phyloP scores from a whole-genome alignment of 148 eudicot species.

The Spergularia marina region DNA sequence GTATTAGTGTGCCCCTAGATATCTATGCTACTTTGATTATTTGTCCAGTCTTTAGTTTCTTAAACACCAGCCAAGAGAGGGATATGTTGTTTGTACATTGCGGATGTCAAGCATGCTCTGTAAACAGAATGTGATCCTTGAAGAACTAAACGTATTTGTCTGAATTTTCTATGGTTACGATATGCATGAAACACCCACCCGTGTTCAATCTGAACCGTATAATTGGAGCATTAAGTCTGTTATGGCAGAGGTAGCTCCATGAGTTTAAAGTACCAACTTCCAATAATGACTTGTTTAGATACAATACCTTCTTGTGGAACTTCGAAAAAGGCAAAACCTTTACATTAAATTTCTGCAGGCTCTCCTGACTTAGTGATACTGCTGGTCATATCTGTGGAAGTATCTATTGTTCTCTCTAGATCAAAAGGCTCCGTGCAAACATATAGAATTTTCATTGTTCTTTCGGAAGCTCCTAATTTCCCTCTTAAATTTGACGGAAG shows the following conservation, averaged over 20 bases:
- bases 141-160: neutral
- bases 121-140: neutral
- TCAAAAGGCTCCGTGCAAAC: too few relatives aligned
- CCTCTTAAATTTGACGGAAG: neutral
- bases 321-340: too few relatives aligned
- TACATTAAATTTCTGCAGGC: too few relatives aligned
- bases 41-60: neutral
- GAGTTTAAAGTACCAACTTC: neutral
- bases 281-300: too few relatives aligned
- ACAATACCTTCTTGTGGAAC: too few relatives aligned
- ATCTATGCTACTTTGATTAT: neutral
- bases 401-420: too few relatives aligned
- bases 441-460: too few relatives aligned
- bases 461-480: too few relatives aligned
- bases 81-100: neutral
- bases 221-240: neutral
- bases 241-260: neutral
- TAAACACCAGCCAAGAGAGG: neutral
- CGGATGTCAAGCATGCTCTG: neutral
- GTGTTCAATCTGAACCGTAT: neutral
- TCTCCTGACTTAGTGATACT: too few relatives aligned
- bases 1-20: neutral
- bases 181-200: neutral
- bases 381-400: too few relatives aligned
- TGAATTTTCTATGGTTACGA: neutral